A percentile compares a stretch with the other conserved stretches of the same genome.
Conservation (phyloP, 306 rosid genomes). For the Trifolium pratense region DNA sequence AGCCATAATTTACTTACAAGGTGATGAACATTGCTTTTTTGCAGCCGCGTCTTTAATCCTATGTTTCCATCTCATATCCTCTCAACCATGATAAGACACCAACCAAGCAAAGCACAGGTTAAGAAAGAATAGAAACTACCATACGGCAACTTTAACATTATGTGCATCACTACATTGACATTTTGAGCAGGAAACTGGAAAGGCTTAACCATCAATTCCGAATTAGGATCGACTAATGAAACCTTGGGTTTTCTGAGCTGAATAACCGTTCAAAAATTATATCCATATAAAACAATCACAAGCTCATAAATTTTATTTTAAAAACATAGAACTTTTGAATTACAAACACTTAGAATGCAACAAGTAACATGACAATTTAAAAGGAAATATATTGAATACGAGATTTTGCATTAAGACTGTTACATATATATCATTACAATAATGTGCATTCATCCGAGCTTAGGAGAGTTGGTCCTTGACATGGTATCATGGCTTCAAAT, state of each 20-base stretch:
- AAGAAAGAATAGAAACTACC: conserved; percentile 23
- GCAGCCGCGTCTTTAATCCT: conserved; percentile 25
- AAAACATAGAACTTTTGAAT: conserved; percentile 5
- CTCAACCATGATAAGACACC: conserved; percentile 25
- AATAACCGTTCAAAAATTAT: conserved; percentile 19
- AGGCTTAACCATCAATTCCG: conserved; percentile 4
- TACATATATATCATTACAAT: conserved; percentile 30
- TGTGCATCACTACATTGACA: conserved; percentile 18
- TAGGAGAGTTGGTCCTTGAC: conserved; percentile 23
- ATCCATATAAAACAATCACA: background rate
- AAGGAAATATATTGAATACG: conserved; percentile 15
- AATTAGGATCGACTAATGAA: conserved; percentile 17
- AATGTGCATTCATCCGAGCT: conserved; percentile 22
- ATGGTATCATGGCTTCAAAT: conserved; percentile 33
- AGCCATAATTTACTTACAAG: conserved; percentile 7
- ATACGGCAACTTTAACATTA: background rate
- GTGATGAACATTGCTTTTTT: conserved; percentile 15
- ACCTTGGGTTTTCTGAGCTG: background rate
- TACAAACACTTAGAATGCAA: conserved; percentile 21
- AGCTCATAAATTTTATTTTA: conserved; percentile 13
- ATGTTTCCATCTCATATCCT: conserved; percentile 16
- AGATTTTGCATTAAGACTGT: conserved; percentile 19
- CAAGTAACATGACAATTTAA: conserved; percentile 2
- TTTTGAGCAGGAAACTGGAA: conserved; percentile 12
- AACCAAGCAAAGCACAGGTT: conserved; percentile 4